Base-by-base conservation (phyloP, 768 basidiomycete genomes). In the Rhodosporidiobolus odoratus region DNA sequence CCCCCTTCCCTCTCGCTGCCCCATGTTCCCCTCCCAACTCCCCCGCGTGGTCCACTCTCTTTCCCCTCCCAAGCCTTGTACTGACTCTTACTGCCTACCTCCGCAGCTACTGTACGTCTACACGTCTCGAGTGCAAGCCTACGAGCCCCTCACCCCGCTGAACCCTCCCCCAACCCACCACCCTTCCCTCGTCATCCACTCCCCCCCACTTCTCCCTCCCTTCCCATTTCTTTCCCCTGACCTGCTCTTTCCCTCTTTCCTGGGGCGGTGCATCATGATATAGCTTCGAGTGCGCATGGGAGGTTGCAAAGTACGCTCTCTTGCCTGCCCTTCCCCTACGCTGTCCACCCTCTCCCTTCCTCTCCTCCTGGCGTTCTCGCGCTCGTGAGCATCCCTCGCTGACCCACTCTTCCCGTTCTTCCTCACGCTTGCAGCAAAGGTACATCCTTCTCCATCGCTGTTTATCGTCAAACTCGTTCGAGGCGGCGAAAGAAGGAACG, bases 231-330 rank as follows among this genome's bases (percentile, higher is more conserved):
- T 63, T 12, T 30, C 38, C 21, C 40, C 23, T n/a, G 30, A 15
- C 13, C 27, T 8, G 9, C 30, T 27, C n/a, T n/a, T n/a, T n/a
- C 43, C 43, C 19, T 48, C 45, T 40, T 4, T 10, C 7, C 47
- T 19, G 32, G 45, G 12, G 13, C 12, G 43, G 13, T 45, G 43
- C 43, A 23, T 45, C 13, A 53, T 21, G 37, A 41, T 15, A 53
- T 58, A 65, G 67, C 48, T 62, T 73, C 41, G 72, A 73, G 50
- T 30, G 34, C n/a, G 72, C 72, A 1, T 73, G 72, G 72, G 72
- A 73, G 57, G 72, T 73, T 10, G 72, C 69, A 38, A 70, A 65
- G 68, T 64, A 40, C 58, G 58, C 50, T 25, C 16, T n/a, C 30
- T 54, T 23, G 0, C 38, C 35, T 21, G 16, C 48, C 27, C 25